A percentile compares a stretch with the other conserved stretches of the same genome.
These are phyloP conservation scores for Olyra latifolia DNA, from an alignment of 176 grass and related monocot species.

Conservation along the genomic window DNA sequence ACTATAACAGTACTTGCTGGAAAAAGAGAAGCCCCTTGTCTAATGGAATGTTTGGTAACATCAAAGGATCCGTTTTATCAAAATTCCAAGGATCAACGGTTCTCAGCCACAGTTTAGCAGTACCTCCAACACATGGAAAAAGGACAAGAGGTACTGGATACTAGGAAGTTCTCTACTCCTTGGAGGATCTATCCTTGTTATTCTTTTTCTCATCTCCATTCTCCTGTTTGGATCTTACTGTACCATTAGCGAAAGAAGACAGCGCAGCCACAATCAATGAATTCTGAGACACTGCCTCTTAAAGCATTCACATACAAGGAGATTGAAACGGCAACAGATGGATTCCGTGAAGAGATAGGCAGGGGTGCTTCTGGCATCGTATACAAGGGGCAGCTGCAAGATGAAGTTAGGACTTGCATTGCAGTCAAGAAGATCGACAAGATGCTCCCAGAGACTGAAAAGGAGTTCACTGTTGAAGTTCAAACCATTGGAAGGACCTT, in stretches of 20 bases:
- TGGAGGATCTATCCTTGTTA: conserved; percentile 17
- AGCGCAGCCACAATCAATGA: conserved; percentile 4
- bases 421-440: conserved; percentile 26
- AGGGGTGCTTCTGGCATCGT: background rate
- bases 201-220: conserved; percentile 13
- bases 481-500: conserved; percentile 33
- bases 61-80: conserved; percentile 12
- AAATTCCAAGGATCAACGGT: conserved; percentile 2
- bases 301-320: conserved; percentile 28
- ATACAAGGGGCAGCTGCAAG: conserved; percentile 1
- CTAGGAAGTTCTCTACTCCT: conserved; percentile 24
- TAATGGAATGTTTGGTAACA: conserved; percentile 4
- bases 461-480: conserved; percentile 24
- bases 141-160: conserved; percentile 18
- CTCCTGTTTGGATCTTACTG: conserved; percentile 7
- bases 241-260: conserved; percentile 1
- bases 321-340: conserved; percentile 21
- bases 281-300: conserved; percentile 13
- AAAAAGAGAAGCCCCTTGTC: conserved; percentile 24
- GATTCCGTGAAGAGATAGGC: conserved; percentile 28
- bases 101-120: background rate
- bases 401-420: conserved; percentile 15
- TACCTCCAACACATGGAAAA: conserved; percentile 8
- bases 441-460: conserved; percentile 23
- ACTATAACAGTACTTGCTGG: background rate